Percentiles rank a stretch among this genome's conserved stretches.
Evolutionary conservation across 148 eudicot species (phyloP).

Genomic region (Rhododendron molle): DNA sequence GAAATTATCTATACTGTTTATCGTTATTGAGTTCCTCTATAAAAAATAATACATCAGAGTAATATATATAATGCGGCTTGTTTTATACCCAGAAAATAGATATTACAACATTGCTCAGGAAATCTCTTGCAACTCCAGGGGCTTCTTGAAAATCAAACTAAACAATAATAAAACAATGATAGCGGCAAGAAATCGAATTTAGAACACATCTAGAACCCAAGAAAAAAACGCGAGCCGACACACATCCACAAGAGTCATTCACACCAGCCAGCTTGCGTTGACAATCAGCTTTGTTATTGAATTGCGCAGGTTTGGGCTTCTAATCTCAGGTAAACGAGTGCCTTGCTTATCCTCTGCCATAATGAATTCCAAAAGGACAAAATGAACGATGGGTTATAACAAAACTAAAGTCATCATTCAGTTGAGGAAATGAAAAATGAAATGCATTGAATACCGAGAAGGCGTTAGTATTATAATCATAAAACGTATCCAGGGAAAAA

Average conservation of each 20-base stretch:
- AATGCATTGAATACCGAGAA: background rate
- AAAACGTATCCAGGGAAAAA: background rate
- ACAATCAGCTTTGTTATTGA: slow-evolving; percentile 25
- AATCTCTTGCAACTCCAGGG: background rate
- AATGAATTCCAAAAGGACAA: background rate
- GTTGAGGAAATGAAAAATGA: background rate
- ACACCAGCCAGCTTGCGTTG: background rate
- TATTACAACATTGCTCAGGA: background rate
- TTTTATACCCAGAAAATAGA: background rate
- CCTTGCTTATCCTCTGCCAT: slow-evolving; percentile 59
- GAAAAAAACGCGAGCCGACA: background rate
- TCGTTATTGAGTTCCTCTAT: background rate
- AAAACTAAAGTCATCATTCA: background rate
- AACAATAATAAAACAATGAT: background rate
- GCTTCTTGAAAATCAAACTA: background rate
- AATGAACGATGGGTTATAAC: background rate
- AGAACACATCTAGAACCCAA: background rate
- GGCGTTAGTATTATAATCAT: background rate
- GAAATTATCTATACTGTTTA: background rate
- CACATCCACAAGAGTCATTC: background rate
- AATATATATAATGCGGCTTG: background rate
- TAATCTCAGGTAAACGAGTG: slow-evolving; percentile 46
- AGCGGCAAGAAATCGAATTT: background rate
- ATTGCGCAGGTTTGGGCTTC: slow-evolving; percentile 58
- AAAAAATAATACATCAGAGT: background rate